phyloP scores from a whole-genome alignment of 176 grass and related monocot genomes.

The Poa pratensis region DNA sequence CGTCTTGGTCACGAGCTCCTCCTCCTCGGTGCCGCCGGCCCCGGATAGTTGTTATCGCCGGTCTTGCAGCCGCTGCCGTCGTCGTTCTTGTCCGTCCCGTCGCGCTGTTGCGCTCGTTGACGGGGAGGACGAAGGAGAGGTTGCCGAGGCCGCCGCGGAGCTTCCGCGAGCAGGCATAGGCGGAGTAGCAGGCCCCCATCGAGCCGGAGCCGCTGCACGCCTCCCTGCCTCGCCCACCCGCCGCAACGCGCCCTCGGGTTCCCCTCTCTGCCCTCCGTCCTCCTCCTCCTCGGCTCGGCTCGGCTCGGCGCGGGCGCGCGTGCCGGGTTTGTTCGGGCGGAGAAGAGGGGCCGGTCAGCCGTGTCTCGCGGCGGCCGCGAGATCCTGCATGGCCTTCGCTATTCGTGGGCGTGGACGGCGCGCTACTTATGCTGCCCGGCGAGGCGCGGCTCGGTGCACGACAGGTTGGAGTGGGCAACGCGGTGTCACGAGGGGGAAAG shows the following conservation, averaged over 20 bases:
- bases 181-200: conserved; percentile 67
- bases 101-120: conserved; percentile 31
- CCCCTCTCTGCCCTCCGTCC: not conserved
- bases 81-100: not conserved
- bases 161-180: conserved; percentile 50
- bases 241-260: not conserved
- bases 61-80: not conserved
- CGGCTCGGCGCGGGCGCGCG: not conserved
- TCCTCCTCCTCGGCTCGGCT: not conserved
- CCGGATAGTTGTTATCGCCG: too few species aligned
- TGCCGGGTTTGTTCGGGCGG: not conserved
- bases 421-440: conserved; percentile 22
- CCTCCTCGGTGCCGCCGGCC: not conserved
- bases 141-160: conserved; percentile 40
- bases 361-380: conserved; percentile 18
- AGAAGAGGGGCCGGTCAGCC: not conserved
- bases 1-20: conserved; percentile 15
- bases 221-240: not conserved
- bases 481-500: not conserved
- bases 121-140: conserved; percentile 55
- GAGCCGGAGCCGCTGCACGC: not conserved
- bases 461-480: conserved; percentile 11
- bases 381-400: conserved; percentile 23
- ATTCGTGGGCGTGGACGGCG: conserved; percentile 6
- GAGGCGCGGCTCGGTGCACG: not conserved